Conservation (phyloP, 1,139 yeast genomes). For the Saccharomyces hybrid region DNA sequence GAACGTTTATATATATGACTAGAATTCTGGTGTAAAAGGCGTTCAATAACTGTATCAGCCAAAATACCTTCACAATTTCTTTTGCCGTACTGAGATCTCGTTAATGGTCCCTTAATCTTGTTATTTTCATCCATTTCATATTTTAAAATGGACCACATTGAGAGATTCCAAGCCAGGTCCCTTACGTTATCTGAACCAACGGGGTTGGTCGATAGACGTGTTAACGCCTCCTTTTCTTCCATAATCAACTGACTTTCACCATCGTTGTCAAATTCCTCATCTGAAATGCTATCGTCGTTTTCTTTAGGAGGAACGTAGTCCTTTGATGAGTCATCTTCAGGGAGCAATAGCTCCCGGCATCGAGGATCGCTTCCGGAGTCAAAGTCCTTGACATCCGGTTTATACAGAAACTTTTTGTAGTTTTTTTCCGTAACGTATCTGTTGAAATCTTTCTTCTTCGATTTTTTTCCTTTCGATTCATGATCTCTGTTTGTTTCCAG, state of each 20-base stretch:
- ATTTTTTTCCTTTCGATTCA: background rate
- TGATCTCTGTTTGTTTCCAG: background rate
- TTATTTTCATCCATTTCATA: slow-evolving; percentile 13
- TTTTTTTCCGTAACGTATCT: slow-evolving; percentile 23
- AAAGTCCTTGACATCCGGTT: slow-evolving; percentile 8
- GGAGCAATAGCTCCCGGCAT: slow-evolving; percentile 23
- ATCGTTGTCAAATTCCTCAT: slow-evolving; percentile 20
- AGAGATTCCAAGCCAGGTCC: slow-evolving; percentile 22
- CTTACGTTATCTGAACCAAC: background rate
- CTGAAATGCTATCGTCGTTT: slow-evolving; percentile 14
- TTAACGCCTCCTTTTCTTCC: background rate
- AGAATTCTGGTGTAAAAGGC: background rate
- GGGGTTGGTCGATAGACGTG: background rate
- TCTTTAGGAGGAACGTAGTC: slow-evolving; percentile 34
- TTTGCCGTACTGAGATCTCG: slow-evolving; percentile 31
- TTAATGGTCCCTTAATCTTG: slow-evolving; percentile 22
- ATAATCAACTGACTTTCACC: background rate
- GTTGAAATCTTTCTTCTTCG: slow-evolving; percentile 14
- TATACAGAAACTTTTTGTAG: slow-evolving; percentile 20
- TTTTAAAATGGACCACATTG: slow-evolving; percentile 27
- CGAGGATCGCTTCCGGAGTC: slow-evolving; percentile 6
- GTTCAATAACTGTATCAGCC: slow-evolving; percentile 25
- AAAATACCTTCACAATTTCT: slow-evolving; percentile 26
- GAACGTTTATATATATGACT: background rate
- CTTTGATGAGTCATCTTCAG: slow-evolving; percentile 43